Evolutionary conservation across 805 yeast genomes (phyloP).

Genomic region (Trichomonascus vanleenenianus): DNA sequence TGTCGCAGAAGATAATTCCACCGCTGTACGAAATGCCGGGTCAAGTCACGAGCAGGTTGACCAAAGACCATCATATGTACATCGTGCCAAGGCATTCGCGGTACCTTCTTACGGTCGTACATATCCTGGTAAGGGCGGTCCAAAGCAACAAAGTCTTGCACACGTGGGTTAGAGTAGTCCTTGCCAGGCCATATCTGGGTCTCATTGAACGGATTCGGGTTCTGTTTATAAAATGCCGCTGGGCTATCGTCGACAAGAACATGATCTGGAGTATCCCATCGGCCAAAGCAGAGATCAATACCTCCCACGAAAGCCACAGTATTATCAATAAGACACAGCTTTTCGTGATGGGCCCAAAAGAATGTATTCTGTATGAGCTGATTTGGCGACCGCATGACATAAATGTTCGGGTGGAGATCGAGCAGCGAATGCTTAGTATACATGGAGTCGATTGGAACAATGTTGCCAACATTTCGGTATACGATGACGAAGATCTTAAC

Average conservation of each 20-base stretch:
- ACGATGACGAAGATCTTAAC: conserved; percentile 88
- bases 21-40: conserved; percentile 93
- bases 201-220: conserved; percentile 13
- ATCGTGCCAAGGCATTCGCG: conserved; percentile 99
- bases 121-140: conserved; percentile 85
- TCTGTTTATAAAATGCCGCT: conserved; percentile 9
- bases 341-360: conserved; percentile 99
- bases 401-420: conserved; percentile 77
- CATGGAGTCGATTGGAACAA: conserved; percentile 87
- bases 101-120: conserved; percentile 73
- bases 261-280: conserved; percentile 96
- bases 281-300: conserved; percentile 88
- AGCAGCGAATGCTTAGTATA: conserved; percentile 92
- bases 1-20: conserved; percentile 94
- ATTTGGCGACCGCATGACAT: conserved; percentile 89
- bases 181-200: conserved; percentile 87
- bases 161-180: conserved; percentile 94
- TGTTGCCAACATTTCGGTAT: conserved; percentile 88
- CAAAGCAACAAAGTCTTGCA: conserved; percentile 72
- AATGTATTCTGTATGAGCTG: conserved; percentile 87
- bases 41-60: conserved; percentile 84
- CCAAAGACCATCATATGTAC: conserved; percentile 95
- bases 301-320: conserved; percentile 92
- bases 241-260: conserved; percentile 69
- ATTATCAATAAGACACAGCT: conserved; percentile 77